phyloP scores from a whole-genome alignment of 208 protist genomes.

The Crithidia expoeki region DNA sequence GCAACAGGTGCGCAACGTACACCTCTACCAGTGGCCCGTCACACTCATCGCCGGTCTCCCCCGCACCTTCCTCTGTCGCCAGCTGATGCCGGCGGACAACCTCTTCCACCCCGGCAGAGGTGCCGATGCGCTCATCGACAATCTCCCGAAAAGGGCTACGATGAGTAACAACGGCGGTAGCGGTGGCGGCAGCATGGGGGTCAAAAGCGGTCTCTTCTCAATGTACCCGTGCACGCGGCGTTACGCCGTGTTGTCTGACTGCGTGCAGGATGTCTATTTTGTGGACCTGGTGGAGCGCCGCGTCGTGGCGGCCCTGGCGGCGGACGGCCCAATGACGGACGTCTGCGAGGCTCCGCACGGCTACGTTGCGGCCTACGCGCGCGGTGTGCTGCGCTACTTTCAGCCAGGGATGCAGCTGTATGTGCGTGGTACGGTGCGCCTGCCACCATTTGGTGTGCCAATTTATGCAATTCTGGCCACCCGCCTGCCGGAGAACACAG shows the following conservation, averaged over 20 bases:
- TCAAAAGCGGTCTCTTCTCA: slow-evolving; percentile 2
- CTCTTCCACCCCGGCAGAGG: slow-evolving; percentile 1
- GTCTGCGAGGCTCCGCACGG: slow-evolving; percentile 50
- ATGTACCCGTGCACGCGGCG: slow-evolving; percentile 42
- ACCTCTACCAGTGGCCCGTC: slow-evolving; percentile 14
- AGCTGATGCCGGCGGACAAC: slow-evolving; percentile 24
- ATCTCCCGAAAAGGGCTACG: neutral
- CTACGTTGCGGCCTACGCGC: slow-evolving; percentile 41
- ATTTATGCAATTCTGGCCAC: slow-evolving; percentile 5
- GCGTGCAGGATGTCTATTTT: slow-evolving; percentile 55
- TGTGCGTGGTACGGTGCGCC: slow-evolving; percentile 21
- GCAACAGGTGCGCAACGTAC: slow-evolving; percentile 3
- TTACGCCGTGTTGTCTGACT: slow-evolving; percentile 63
- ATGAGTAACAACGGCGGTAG: neutral
- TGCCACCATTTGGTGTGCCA: slow-evolving; percentile 13
- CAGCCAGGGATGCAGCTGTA: slow-evolving; percentile 32
- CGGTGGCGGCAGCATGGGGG: neutral
- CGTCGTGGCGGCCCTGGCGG: slow-evolving; percentile 46
- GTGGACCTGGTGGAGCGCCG: slow-evolving; percentile 58
- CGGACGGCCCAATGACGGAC: slow-evolving; percentile 62
- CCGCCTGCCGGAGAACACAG: neutral
- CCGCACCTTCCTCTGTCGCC: slow-evolving; percentile 24
- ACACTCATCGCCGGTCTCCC: slow-evolving; percentile 24
- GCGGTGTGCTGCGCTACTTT: slow-evolving; percentile 39
- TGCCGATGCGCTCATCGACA: neutral